Conservation (phyloP, 163 green algal genomes). For the Volvox carteri region DNA sequence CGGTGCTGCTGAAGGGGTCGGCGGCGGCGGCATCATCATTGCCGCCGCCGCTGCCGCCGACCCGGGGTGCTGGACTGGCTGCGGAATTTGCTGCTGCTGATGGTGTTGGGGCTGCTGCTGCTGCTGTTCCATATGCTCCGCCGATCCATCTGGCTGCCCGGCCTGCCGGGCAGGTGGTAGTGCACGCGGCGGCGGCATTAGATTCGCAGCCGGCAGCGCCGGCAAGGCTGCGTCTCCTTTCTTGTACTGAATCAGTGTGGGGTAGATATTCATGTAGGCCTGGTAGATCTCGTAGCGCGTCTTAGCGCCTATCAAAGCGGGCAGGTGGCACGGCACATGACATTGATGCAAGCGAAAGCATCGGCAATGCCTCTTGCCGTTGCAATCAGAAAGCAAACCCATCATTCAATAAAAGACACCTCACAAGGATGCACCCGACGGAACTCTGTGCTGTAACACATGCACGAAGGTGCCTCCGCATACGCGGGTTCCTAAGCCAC, state of each 20-base stretch:
- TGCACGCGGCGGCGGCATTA: constrained; percentile 35
- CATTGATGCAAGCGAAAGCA: too few relatives aligned
- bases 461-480: too few relatives aligned
- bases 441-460: too few relatives aligned
- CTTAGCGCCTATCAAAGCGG: constrained; percentile 87
- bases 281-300: constrained; percentile 95
- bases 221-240: constrained; percentile 79
- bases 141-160: not conserved
- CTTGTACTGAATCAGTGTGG: constrained; percentile 93
- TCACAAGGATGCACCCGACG: too few relatives aligned
- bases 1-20: not conserved
- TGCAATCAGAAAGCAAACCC: too few relatives aligned
- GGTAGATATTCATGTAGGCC: constrained; percentile 99
- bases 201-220: not conserved
- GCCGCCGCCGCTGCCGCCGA: not conserved
- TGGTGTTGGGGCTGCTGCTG: not conserved
- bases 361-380: too few relatives aligned
- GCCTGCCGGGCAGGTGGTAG: not conserved
- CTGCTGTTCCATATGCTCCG: not conserved
- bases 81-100: not conserved
- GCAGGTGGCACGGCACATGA: too few relatives aligned
- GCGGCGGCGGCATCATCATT: constrained; percentile 26
- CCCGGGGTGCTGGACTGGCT: not conserved
- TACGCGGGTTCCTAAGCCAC: too few relatives aligned
- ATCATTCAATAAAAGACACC: too few relatives aligned